phyloP scores from a whole-genome alignment of 192 early-diverging fungal genomes.

The Rhizophagus sp. region DNA sequence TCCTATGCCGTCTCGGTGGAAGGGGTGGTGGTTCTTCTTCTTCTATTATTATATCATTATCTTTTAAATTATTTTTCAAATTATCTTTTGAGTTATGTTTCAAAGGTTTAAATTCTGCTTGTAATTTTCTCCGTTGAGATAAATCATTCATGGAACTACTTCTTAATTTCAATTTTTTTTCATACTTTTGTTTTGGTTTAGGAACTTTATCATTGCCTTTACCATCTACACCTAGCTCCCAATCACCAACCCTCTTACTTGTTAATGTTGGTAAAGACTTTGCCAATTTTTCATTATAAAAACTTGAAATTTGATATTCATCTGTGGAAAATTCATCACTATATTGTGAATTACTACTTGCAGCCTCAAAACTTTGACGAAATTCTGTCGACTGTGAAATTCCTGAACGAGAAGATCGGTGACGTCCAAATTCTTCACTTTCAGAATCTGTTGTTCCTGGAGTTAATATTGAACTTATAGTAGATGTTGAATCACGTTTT shows the following conservation, averaged over 20 bases:
- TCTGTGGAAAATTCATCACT: not conserved
- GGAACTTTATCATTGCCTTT: not conserved
- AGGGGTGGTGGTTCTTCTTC: not conserved
- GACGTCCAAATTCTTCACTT: not conserved
- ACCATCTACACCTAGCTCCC: not conserved
- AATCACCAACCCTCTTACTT: not conserved
- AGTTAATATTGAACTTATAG: constrained; percentile 13
- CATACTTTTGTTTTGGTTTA: not conserved
- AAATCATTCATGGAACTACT: constrained; percentile 14
- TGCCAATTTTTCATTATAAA: not conserved
- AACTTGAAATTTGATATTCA: not conserved
- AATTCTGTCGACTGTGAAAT: not conserved
- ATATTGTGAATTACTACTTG: not conserved
- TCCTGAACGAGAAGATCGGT: too few relatives aligned
- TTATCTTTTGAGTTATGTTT: not conserved
- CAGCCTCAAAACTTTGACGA: not conserved
- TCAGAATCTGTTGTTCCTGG: constrained; percentile 8
- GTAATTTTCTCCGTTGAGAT: not conserved
- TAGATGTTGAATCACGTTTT: not conserved
- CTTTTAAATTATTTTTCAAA: not conserved
- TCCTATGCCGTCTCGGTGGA: not conserved
- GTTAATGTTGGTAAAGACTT: not conserved
- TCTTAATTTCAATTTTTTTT: not conserved
- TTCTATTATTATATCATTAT: not conserved
- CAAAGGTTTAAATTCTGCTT: not conserved